phyloP scores from a whole-genome alignment of 768 basidiomycete genomes.

The Collybiopsis luxurians region DNA sequence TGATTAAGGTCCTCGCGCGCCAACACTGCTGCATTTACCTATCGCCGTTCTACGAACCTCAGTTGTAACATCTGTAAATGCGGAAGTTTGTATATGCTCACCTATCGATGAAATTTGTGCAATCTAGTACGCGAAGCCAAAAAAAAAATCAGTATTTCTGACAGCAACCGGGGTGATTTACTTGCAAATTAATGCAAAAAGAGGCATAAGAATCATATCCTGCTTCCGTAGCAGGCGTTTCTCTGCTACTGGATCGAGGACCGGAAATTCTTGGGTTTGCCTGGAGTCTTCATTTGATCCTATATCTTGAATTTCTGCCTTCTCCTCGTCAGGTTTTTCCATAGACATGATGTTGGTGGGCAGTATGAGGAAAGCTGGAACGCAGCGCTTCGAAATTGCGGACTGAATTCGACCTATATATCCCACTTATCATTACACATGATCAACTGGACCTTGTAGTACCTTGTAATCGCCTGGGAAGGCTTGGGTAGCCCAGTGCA shows the following conservation, averaged over 20 bases:
- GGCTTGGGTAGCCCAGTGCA: no score
- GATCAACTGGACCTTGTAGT: no score
- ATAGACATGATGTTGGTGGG: no score
- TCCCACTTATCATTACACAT: no score
- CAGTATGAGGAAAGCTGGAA: no score
- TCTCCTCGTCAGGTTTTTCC: no score
- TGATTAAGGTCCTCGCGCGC: not conserved
- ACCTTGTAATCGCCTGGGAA: no score
- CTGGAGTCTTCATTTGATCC: no score
- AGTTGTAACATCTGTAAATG: not conserved
- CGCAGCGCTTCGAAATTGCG: no score
- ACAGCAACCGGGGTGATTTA: not conserved
- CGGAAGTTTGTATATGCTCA: not conserved
- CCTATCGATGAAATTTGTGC: slow-evolving; percentile 10
- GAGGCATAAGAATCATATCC: slow-evolving; percentile 31
- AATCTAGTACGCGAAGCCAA: not conserved
- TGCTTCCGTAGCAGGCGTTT: slow-evolving; percentile 33
- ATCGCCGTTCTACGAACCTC: slow-evolving; percentile 17
- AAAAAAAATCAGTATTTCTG: not conserved
- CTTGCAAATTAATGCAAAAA: slow-evolving; percentile 23
- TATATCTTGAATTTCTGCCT: no score
- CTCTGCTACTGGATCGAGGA: slow-evolving; percentile 27
- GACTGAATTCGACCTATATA: no score
- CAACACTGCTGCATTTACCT: slow-evolving; percentile 6
- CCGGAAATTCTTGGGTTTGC: not conserved